Base-by-base conservation (phyloP, 2,329 filamentous ascomycete genomes). In the Neonectria neomacrospora region DNA sequence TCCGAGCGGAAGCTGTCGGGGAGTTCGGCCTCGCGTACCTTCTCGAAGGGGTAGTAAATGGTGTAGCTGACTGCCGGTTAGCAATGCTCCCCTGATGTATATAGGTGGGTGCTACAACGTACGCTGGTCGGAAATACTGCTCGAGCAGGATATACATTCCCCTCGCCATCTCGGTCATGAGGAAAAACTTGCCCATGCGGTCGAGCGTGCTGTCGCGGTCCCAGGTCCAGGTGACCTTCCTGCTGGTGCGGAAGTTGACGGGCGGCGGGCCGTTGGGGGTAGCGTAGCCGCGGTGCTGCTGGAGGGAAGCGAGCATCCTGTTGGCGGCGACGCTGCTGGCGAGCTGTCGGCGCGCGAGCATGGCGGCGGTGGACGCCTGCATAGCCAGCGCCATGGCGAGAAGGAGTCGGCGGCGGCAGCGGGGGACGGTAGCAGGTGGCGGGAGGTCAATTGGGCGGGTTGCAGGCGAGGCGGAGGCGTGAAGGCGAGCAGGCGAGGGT, bases 41-140 rank as follows among this genome's bases (percentile, higher is more conserved):
- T 99, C 80, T 99, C 96, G 81, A 97, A 99, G 45, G 96, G 96
- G 78, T 99, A 99, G 85, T 89, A 97, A 77, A 99, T 99, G 54
- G 96, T 99, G 82, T 98, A 97, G 74, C 94, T 97, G 63, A 28
- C 55, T 45, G 22, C n/a, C 55, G 18, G 22, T 74, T 61, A 74
- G 71, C 58, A 58, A 22, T 23, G 37, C 16, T 41, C n/a, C n/a
- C 34, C 14, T 18, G 11, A 16, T 34, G 10, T 37, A 37, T 59
- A 26, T 44, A 41, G 3, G 18, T 12, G 5, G 23, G 23, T 44
- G 42, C 30, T 12, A 30, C 8, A 51, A 94, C 94, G 86, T 87
- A 98, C 92, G 96, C 94, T 82, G 95, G 93, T 80, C 96, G 87
- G 86, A 99, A 98, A 88, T 91, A 99, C 85, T 99, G 95, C 87